Conservation (phyloP, 2,329 filamentous ascomycete genomes). For the Chaetomium olivaceum region DNA sequence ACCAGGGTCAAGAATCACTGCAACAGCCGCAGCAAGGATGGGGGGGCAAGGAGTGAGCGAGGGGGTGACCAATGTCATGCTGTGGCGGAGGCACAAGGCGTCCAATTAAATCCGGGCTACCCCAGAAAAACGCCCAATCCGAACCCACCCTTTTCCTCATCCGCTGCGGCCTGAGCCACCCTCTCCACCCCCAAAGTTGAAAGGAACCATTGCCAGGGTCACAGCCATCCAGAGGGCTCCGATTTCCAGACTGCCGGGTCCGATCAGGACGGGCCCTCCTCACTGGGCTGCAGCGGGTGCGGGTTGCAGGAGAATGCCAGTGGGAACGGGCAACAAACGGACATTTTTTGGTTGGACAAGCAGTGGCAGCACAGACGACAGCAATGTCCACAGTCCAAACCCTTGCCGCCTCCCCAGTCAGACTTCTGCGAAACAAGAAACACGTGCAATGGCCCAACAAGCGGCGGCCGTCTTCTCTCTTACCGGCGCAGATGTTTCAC, state of each 20-base stretch:
- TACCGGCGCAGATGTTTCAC: slow-evolving; percentile 10
- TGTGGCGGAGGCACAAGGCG: slow-evolving; percentile 20
- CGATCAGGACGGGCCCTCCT: neutral
- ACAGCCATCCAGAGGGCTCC: slow-evolving; percentile 3
- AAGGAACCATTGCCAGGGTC: neutral
- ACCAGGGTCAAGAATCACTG: neutral
- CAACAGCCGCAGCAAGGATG: slow-evolving; percentile 12
- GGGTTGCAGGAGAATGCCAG: neutral
- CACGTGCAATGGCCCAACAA: neutral
- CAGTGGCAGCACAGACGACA: neutral
- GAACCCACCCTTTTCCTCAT: neutral
- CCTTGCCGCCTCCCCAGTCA: neutral
- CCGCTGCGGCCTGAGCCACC: slow-evolving; percentile 8
- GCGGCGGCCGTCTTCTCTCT: neutral
- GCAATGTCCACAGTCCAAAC: neutral
- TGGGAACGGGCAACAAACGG: no score
- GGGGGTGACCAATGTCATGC: neutral
- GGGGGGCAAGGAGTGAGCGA: neutral
- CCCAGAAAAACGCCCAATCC: neutral
- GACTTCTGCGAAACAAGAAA: neutral
- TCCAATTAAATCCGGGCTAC: neutral
- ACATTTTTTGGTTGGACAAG: neutral
- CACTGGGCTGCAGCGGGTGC: neutral
- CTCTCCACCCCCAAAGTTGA: no score
- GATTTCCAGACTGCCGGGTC: slow-evolving; percentile 10